These are phyloP conservation scores for Teratosphaeriaceae sp. DNA, from an alignment of 2,329 filamentous ascomycete species.

Conservation along the genomic window DNA sequence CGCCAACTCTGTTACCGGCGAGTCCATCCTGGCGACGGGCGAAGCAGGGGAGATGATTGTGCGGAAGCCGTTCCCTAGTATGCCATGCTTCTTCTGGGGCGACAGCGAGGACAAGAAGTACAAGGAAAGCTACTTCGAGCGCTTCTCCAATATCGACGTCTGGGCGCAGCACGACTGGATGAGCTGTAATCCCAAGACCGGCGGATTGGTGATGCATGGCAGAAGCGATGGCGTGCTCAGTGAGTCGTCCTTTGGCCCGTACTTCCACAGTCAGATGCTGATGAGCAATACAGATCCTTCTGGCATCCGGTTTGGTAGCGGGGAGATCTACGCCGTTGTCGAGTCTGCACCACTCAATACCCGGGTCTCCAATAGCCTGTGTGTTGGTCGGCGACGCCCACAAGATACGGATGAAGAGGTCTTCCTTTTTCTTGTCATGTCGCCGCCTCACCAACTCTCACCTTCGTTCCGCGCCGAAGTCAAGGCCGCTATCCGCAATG, in stretches of 20 bases:
- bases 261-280: background rate
- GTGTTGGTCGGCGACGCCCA: constrained; percentile 32
- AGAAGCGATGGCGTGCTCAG: constrained; percentile 42
- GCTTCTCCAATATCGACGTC: constrained; percentile 33
- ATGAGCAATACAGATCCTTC: constrained; percentile 31
- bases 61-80: constrained; percentile 40
- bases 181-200: constrained; percentile 35
- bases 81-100: constrained; percentile 40
- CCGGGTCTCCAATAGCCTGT: constrained; percentile 33
- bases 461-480: constrained; percentile 18
- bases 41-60: constrained; percentile 42
- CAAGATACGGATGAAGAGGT: constrained; percentile 33
- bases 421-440: constrained; percentile 37
- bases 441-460: constrained; percentile 21
- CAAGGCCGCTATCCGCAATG: constrained; percentile 21
- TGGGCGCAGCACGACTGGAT: constrained; percentile 45
- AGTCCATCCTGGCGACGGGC: constrained; percentile 28
- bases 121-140: constrained; percentile 40
- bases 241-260: constrained; percentile 9
- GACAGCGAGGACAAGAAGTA: constrained; percentile 36
- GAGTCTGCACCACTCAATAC: constrained; percentile 34
- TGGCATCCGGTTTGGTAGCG: constrained; percentile 42
- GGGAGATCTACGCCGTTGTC: constrained; percentile 44
- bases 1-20: constrained; percentile 33
- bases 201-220: constrained; percentile 38